Percentiles rank a stretch among this genome's conserved stretches.
phyloP scores from a whole-genome alignment of 2,329 filamentous ascomycete genomes.

The Microsporum canis region DNA sequence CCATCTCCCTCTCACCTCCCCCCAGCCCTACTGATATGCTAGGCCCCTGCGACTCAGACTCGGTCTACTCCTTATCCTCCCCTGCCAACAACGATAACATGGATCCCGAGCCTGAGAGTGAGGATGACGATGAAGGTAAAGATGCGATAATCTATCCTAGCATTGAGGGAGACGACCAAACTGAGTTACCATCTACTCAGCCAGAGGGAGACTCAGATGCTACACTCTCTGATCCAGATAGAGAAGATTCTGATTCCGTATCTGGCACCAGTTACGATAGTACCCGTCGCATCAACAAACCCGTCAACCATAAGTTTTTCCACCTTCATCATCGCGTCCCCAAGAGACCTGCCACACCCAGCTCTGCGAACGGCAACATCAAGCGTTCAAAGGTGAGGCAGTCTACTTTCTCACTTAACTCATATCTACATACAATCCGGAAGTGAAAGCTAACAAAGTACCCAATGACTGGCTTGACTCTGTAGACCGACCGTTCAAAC shows the following conservation, averaged over 20 bases:
- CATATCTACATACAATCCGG: neutral
- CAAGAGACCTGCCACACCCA: neutral
- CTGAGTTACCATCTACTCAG: neutral
- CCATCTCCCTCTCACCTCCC: neutral
- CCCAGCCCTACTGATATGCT: neutral
- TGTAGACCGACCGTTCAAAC: neutral
- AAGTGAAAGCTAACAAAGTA: neutral
- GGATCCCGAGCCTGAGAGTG: neutral
- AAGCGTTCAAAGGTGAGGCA: neutral
- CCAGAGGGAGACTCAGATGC: neutral
- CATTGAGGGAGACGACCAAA: neutral
- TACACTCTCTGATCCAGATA: neutral
- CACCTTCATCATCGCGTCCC: neutral
- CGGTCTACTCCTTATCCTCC: neutral
- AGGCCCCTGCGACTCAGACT: neutral
- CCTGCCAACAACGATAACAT: neutral
- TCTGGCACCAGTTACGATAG: neutral
- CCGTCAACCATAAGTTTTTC: slow-evolving; percentile 1
- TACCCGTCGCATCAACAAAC: neutral
- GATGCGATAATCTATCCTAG: neutral
- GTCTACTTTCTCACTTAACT: neutral
- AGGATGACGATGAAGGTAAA: neutral
- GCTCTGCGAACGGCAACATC: neutral
- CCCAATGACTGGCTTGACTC: neutral
- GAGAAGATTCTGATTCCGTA: neutral